These are phyloP conservation scores for Canna indica DNA, from an alignment of 176 grass and related monocot genomes.

Conservation along the genomic window DNA sequence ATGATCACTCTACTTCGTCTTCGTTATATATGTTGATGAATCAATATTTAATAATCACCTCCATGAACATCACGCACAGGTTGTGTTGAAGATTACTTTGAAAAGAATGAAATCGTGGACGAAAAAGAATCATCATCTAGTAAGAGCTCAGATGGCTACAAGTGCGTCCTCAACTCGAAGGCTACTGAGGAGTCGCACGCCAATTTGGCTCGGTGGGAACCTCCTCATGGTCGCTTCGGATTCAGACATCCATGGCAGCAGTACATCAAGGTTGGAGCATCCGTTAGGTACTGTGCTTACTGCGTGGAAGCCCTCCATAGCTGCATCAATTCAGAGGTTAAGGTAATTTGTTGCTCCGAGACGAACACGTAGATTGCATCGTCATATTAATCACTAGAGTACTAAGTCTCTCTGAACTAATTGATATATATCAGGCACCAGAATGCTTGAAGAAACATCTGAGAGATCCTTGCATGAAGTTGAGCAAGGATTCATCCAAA, in stretches of 20 bases:
- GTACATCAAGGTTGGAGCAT: constrained; percentile 58
- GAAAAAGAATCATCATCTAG: constrained; percentile 8
- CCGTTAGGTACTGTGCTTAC: constrained; percentile 82
- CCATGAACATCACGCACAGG: neutral
- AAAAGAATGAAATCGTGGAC: neutral
- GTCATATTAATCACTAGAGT: neutral
- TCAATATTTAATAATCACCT: neutral
- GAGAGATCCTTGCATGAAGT: constrained; percentile 43
- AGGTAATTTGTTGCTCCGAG: constrained; percentile 1
- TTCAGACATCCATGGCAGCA: constrained; percentile 78
- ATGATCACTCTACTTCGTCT: neutral
- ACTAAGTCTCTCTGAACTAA: neutral
- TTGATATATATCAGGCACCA: constrained; percentile 21
- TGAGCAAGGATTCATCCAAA: constrained; percentile 32
- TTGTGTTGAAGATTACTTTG: constrained; percentile 59
- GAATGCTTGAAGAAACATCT: constrained; percentile 36
- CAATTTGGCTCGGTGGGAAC: constrained; percentile 92
- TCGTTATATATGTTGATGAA: neutral
- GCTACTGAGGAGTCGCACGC: constrained; percentile 78
- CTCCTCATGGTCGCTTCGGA: constrained; percentile 50
- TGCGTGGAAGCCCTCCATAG: constrained; percentile 63
- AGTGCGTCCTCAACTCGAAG: constrained; percentile 84
- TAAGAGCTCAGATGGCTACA: constrained; percentile 46
- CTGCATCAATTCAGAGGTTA: constrained; percentile 42
- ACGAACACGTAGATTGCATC: neutral